Conservation (phyloP, 1,139 yeast species). For the Candida frijolesensis region DNA sequence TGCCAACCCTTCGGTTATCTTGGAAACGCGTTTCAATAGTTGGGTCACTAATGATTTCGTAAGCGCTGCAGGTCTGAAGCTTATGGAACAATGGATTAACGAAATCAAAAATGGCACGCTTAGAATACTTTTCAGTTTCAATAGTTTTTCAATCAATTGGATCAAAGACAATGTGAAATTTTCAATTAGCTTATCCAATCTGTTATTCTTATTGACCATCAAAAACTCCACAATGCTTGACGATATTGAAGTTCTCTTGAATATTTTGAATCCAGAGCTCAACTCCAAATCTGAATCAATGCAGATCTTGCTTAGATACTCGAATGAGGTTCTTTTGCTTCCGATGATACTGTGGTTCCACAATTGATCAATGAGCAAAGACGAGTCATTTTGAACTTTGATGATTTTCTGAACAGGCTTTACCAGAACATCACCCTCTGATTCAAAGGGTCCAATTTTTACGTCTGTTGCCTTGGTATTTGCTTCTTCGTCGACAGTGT, state of each 20-base stretch:
- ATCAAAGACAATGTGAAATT: conserved; percentile 45
- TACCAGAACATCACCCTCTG: background rate
- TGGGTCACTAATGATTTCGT: conserved; percentile 28
- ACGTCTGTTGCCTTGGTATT: background rate
- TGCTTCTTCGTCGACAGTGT: background rate
- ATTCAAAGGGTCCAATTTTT: background rate
- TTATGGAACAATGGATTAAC: conserved; percentile 52
- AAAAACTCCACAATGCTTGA: conserved; percentile 37
- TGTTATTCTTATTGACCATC: conserved; percentile 39
- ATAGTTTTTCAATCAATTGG: conserved; percentile 29
- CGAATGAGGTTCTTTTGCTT: conserved; percentile 47
- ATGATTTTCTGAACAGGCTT: conserved; percentile 21
- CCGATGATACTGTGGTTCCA: conserved; percentile 53
- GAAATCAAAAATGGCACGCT: conserved; percentile 59
- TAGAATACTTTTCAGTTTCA: conserved; percentile 27
- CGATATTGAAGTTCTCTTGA: conserved; percentile 33
- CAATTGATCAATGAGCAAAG: conserved; percentile 37
- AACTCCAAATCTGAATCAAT: conserved; percentile 37
- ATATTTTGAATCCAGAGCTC: conserved; percentile 30
- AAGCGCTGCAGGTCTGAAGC: conserved; percentile 61
- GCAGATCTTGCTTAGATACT: conserved; percentile 50
- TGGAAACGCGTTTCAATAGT: conserved; percentile 22
- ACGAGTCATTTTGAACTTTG: conserved; percentile 36
- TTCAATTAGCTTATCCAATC: conserved; percentile 47
- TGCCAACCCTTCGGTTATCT: conserved; percentile 22